Base-by-base conservation (phyloP, 768 basidiomycete species). In the Coprinopsis cinerea region DNA sequence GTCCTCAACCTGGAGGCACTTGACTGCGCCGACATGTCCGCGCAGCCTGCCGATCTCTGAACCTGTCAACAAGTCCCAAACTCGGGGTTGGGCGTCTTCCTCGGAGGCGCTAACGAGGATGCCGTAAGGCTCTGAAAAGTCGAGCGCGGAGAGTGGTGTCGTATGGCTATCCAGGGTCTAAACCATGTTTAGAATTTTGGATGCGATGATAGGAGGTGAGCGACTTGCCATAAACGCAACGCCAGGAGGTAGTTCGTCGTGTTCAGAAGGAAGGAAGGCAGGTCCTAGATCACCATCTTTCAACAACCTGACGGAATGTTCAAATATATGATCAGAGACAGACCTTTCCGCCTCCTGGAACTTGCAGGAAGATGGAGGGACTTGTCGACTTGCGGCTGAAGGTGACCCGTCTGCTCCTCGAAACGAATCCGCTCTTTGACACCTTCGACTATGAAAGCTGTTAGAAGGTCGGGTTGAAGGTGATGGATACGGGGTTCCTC, bases 51-150 rank as follows among this genome's bases (percentile, higher is more conserved):
- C 92, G 25, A 93, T 78, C 65, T 94, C 88, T 48, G 85, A 81
- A 9, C 94, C 96, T 25, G 85, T 79, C 55, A 94, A 80, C 15
- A 99, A 73, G 65, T 99, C 96, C 95, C 93, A 99, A 13, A 97
- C 86, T 4, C 88, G 83, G 1, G 93, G 92, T 49, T 88, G 81
- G 11, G 85, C 72, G 57, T 96, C 95, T 45, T 91, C 88, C 53
- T 81, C 82, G 1, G 91, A 86, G 1, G 92, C 85, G 44, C 82
- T 89, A 52, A 98, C 92, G 28, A 97, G 80, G 9, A 84, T 88
- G 14, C 93, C 95, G 59, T 99, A 99, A 4, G 96, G 96, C 61
- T 97, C 95, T 9, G 90, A 91, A 60, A 98, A 91, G 67, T 99
- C 96, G 17, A 99, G 77, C 1, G 92, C 83, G 0, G 85, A 83